These are phyloP conservation scores for Moniliella sp. DNA, from an alignment of 1,284 basidiomycete genomes.

Conservation along the genomic window DNA sequence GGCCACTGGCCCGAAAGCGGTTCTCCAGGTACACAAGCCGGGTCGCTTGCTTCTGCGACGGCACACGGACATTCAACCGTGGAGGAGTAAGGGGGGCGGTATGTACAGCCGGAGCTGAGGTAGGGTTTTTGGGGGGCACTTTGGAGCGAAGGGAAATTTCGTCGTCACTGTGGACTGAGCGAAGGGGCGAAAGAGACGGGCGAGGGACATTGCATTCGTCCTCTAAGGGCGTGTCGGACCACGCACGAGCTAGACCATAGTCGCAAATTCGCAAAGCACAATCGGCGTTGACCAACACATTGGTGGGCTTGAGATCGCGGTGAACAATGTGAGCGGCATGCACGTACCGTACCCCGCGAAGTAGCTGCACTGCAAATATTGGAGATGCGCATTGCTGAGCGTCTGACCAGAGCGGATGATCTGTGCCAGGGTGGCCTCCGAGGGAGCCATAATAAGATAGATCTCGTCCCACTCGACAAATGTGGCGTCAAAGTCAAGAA, in stretches of 20 bases:
- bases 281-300: conserved; percentile 83
- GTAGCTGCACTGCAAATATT: conserved; percentile 88
- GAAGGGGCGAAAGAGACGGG: too few relatives aligned
- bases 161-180: too few relatives aligned
- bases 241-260: conserved; percentile 87
- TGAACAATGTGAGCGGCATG: conserved; percentile 95
- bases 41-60: too few relatives aligned
- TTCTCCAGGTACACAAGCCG: too few relatives aligned
- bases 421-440: conserved; percentile 29
- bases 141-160: too few relatives aligned
- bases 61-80: too few relatives aligned
- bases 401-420: conserved; percentile 83
- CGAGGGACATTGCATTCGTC: conserved; percentile 81
- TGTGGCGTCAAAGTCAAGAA: conserved; percentile 29
- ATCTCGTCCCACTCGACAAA: conserved; percentile 32
- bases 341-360: conserved; percentile 80
- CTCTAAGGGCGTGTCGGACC: conserved; percentile 40
- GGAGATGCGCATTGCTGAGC: conserved; percentile 87
- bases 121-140: too few relatives aligned
- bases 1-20: too few relatives aligned
- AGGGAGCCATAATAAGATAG: conserved; percentile 24
- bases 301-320: conserved; percentile 71
- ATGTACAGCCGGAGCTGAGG: too few relatives aligned
- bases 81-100: too few relatives aligned
- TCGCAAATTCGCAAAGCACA: conserved; percentile 70